Percentiles rank a stretch among this genome's conserved stretches.
These are phyloP conservation scores for Phytopythium mirpurense DNA, from an alignment of 352 stramenopile species.

Conservation along the genomic window DNA sequence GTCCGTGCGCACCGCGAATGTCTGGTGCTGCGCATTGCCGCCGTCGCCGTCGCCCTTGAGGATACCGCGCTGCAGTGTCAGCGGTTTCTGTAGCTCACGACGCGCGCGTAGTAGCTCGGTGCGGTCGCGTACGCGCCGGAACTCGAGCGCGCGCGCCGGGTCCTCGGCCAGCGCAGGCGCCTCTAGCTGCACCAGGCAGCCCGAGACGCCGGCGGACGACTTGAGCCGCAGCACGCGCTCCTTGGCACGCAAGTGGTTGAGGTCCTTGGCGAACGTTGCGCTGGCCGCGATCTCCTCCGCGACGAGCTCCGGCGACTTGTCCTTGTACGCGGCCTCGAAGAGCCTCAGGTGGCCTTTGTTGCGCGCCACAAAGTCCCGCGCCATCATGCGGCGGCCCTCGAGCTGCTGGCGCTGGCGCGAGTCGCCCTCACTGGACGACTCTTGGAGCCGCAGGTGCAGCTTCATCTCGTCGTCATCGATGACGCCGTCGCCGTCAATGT, in stretches of 20 bases:
- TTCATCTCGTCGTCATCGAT: constrained; percentile 65
- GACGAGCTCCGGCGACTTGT: constrained; percentile 30
- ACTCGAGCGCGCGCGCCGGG: constrained; percentile 32
- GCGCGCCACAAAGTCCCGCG: constrained; percentile 46
- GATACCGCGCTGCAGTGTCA: constrained; percentile 21
- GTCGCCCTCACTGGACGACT: constrained; percentile 14
- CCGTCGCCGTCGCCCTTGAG: not conserved
- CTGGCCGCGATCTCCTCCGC: constrained; percentile 41
- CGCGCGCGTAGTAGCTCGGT: constrained; percentile 44
- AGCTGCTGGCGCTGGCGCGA: constrained; percentile 33
- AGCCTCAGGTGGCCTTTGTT: constrained; percentile 56
- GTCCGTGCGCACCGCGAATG: constrained; percentile 20
- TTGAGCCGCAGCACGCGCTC: constrained; percentile 58
- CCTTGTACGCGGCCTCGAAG: constrained; percentile 39
- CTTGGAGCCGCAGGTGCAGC: constrained; percentile 38
- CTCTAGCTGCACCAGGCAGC: constrained; percentile 45
- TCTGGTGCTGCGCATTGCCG: not conserved
- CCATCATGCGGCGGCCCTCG: constrained; percentile 52
- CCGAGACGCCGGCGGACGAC: constrained; percentile 47
- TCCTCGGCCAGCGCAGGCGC: constrained; percentile 20
- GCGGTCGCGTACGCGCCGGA: constrained; percentile 40
- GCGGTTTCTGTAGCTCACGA: constrained; percentile 46
- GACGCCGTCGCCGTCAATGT: constrained; percentile 56
- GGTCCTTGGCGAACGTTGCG: constrained; percentile 35
- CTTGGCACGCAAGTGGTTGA: constrained; percentile 51